These are phyloP conservation scores for Xylaria venustula DNA, from an alignment of 495 filamentous ascomycete species.

Conservation along the genomic window DNA sequence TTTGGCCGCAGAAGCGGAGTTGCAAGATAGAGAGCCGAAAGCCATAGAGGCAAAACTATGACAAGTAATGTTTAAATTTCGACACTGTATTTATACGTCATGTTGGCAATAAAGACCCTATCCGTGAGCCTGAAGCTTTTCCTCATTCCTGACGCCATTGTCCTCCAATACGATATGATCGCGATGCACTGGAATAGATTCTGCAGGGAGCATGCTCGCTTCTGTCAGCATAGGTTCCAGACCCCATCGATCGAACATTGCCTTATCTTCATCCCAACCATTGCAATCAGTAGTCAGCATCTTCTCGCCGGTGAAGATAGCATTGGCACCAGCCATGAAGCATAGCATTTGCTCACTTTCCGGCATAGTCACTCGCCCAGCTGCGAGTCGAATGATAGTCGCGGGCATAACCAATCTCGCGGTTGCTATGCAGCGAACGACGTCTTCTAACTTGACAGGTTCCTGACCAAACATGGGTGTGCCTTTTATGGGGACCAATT, in stretches of 20 bases:
- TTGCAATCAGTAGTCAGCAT: conserved; percentile 88
- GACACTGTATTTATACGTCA: neutral
- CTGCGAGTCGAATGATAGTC: conserved; percentile 79
- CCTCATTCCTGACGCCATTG: neutral
- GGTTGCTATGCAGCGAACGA: conserved; percentile 75
- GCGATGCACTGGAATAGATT: conserved; percentile 3
- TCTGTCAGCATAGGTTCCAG: conserved; percentile 47
- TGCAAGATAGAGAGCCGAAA: neutral
- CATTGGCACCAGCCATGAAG: conserved; percentile 84
- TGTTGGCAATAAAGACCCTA: neutral
- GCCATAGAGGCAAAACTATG: neutral
- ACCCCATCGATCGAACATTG: conserved; percentile 77
- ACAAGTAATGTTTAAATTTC: neutral
- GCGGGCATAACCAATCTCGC: conserved; percentile 74
- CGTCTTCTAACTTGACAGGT: conserved; percentile 66
- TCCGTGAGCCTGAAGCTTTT: neutral
- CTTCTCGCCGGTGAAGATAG: conserved; percentile 87
- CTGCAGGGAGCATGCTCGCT: conserved; percentile 50
- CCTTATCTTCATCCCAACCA: conserved; percentile 82
- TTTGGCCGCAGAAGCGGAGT: neutral
- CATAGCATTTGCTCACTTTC: conserved; percentile 84
- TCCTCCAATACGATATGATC: neutral
- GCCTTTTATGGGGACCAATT: conserved; percentile 80
- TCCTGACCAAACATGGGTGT: conserved; percentile 73
- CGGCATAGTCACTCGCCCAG: conserved; percentile 70